Conservation (phyloP, 1,139 yeast species). For the Protomyces macrosporus region DNA sequence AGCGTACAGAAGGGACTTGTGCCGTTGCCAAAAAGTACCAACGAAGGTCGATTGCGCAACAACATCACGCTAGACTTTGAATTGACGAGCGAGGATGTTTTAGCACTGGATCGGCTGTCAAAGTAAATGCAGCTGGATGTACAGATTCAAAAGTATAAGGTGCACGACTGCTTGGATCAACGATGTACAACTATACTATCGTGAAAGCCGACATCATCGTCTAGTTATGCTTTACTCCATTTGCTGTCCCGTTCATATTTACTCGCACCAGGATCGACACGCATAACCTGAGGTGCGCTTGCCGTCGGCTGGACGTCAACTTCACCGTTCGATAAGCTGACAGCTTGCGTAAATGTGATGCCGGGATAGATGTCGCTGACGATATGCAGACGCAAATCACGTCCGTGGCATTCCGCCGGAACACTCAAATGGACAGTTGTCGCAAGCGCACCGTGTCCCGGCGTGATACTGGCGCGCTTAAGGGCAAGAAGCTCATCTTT, state of each 20-base stretch:
- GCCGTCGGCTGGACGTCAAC: background rate
- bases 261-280: slow-evolving; percentile 9
- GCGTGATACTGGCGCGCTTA: slow-evolving; percentile 17
- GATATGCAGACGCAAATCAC: slow-evolving; percentile 3
- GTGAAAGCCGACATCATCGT: background rate
- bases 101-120: background rate
- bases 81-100: background rate
- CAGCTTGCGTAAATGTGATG: background rate
- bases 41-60: slow-evolving; percentile 52
- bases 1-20: slow-evolving; percentile 48
- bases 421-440: slow-evolving; percentile 29
- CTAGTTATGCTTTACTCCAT: background rate
- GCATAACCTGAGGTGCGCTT: slow-evolving; percentile 2
- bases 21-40: slow-evolving; percentile 68
- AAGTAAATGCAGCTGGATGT: background rate
- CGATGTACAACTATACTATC: too few relatives aligned
- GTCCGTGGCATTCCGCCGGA: slow-evolving; percentile 42
- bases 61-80: slow-evolving; percentile 39
- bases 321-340: background rate
- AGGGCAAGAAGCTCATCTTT: slow-evolving; percentile 27
- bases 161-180: too few relatives aligned
- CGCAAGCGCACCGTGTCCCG: background rate
- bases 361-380: slow-evolving; percentile 21
- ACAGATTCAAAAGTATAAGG: too few relatives aligned
- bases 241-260: slow-evolving; percentile 4